A percentile compares a stretch with the other conserved stretches of the same genome.
phyloP scores from a whole-genome alignment of 306 rosid species.

The Medicago truncatula region MtrunA17r5.0-ANR NC_053049.1:16265501-16266000 shows the following conservation, averaged over 20 bases:
- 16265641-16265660: slow-evolving; percentile 4
- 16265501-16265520: background rate
- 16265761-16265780: slow-evolving; percentile 13
- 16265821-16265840: background rate
- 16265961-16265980: too few relatives aligned
- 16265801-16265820: too few relatives aligned
- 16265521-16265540: background rate
- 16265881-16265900: too few relatives aligned
- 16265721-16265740: background rate
- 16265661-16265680: background rate
- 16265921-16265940: too few relatives aligned
- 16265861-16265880: too few relatives aligned
- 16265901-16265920: too few relatives aligned
- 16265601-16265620: slow-evolving; percentile 1
- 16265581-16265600: slow-evolving; percentile 3
- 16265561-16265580: background rate
- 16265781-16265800: background rate
- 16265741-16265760: slow-evolving; percentile 9
- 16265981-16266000: too few relatives aligned
- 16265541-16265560: background rate
- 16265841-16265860: background rate
- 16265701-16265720: background rate
- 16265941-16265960: too few relatives aligned
- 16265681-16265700: background rate
- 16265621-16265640: background rate